Conservation (phyloP, 176 grass and related monocot species). For the Oryza longistaminata region DNA sequence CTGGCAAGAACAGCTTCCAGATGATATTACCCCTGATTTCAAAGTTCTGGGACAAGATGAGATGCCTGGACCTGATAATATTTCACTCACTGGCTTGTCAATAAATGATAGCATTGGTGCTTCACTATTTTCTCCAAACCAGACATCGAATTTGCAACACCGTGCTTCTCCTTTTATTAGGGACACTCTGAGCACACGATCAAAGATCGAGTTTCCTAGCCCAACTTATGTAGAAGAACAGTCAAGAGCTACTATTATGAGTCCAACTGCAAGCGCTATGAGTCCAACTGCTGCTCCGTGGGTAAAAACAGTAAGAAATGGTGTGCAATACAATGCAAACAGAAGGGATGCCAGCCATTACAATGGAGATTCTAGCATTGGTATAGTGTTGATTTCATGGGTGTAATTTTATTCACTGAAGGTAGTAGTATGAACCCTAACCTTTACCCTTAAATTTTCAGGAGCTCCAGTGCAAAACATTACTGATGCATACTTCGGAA, state of each 20-base stretch:
- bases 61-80: slow-evolving; percentile 51
- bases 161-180: slow-evolving; percentile 51
- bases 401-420: slow-evolving; percentile 42
- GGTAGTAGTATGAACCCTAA: slow-evolving; percentile 38
- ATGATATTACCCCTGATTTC: slow-evolving; percentile 96
- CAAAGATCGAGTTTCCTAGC: slow-evolving; percentile 53
- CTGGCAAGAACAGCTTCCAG: slow-evolving; percentile 87
- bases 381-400: slow-evolving; percentile 45
- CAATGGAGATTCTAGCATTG: slow-evolving; percentile 63
- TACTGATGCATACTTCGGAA: slow-evolving; percentile 68
- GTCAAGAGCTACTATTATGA: slow-evolving; percentile 46
- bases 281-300: slow-evolving; percentile 60
- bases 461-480: slow-evolving; percentile 59
- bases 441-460: slow-evolving; percentile 60
- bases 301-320: slow-evolving; percentile 60
- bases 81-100: slow-evolving; percentile 72
- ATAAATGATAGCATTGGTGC: slow-evolving; percentile 62
- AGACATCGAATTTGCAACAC: slow-evolving; percentile 49
- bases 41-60: slow-evolving; percentile 70
- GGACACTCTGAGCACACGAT: slow-evolving; percentile 35
- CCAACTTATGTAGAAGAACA: slow-evolving; percentile 47
- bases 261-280: slow-evolving; percentile 48
- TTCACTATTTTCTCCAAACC: slow-evolving; percentile 65
- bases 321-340: slow-evolving; percentile 53
- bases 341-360: slow-evolving; percentile 61